phyloP scores from a whole-genome alignment of 495 filamentous ascomycete genomes.

The Glarea lozoyensis region DNA sequence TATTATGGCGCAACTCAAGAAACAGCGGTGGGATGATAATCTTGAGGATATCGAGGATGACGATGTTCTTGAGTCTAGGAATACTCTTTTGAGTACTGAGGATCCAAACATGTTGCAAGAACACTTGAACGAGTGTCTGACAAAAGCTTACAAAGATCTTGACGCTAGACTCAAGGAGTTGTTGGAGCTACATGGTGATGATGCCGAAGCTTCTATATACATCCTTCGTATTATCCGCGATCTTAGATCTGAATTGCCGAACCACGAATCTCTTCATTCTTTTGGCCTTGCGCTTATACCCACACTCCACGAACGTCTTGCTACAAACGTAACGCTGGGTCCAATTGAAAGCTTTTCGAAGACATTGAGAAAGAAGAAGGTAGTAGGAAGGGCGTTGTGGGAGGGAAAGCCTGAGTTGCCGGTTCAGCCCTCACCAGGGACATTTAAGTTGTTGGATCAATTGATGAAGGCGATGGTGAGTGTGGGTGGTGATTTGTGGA shows the following conservation, averaged over 20 bases:
- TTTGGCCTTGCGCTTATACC: conserved; percentile 46
- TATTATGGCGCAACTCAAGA: conserved; percentile 56
- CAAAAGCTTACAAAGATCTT: conserved; percentile 48
- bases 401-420: conserved; percentile 70
- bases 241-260: conserved; percentile 56
- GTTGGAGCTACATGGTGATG: conserved; percentile 34
- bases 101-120: conserved; percentile 60
- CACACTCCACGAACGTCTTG: conserved; percentile 47
- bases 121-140: conserved; percentile 47
- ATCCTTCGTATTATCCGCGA: conserved; percentile 71
- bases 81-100: conserved; percentile 56
- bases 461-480: conserved; percentile 58
- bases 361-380: conserved; percentile 28
- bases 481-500: conserved; percentile 77
- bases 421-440: conserved; percentile 67
- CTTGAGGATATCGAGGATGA: conserved; percentile 68
- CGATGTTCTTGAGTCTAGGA: conserved; percentile 56
- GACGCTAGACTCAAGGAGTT: conserved; percentile 41
- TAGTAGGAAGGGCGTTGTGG: conserved; percentile 56
- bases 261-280: conserved; percentile 26
- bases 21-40: conserved; percentile 67
- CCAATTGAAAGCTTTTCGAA: conserved; percentile 34
- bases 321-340: conserved; percentile 23
- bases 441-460: conserved; percentile 64
- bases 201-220: conserved; percentile 48